A percentile compares a stretch with the other conserved stretches of the same genome.
phyloP scores from a whole-genome alignment of 495 filamentous ascomycete genomes.

The Penicillium cinerascens region DNA sequence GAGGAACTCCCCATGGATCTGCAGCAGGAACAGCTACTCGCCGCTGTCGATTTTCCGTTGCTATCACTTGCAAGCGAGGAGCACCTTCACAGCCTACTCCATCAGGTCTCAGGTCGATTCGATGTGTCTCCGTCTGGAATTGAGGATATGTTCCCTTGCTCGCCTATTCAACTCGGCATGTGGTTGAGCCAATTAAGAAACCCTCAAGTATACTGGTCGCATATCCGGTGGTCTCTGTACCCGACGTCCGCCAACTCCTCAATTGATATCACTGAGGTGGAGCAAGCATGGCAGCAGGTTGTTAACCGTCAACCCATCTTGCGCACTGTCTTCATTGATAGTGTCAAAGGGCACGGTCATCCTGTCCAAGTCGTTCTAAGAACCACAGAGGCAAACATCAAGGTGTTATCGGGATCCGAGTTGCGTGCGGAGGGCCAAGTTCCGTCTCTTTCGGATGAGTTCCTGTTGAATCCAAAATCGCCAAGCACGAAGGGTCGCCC shows the following conservation, averaged over 20 bases:
- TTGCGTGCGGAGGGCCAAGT: too few relatives aligned
- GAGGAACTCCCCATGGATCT: slow-evolving; percentile 36
- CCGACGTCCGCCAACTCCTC: too few relatives aligned
- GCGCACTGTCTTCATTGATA: neutral
- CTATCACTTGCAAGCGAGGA: slow-evolving; percentile 33
- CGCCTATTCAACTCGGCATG: neutral
- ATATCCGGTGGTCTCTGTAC: too few relatives aligned
- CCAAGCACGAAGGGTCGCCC: slow-evolving; percentile 1
- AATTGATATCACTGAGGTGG: neutral
- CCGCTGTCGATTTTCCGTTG: slow-evolving; percentile 25
- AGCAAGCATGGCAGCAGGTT: neutral
- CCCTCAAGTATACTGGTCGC: too few relatives aligned
- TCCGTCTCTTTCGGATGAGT: neutral
- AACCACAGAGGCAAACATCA: too few relatives aligned
- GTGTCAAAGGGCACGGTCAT: neutral
- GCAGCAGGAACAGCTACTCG: slow-evolving; percentile 18
- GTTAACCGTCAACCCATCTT: neutral
- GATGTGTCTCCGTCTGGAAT: slow-evolving; percentile 9
- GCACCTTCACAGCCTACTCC: neutral
- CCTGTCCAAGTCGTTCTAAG: too few relatives aligned
- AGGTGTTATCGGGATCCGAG: too few relatives aligned
- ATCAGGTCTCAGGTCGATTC: slow-evolving; percentile 21
- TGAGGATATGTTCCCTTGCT: neutral
- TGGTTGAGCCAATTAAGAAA: neutral
- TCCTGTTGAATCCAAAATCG: slow-evolving; percentile 8